Evolutionary conservation across 768 basidiomycete species (phyloP).

Genomic region (Naganishia vishniacii): DNA sequence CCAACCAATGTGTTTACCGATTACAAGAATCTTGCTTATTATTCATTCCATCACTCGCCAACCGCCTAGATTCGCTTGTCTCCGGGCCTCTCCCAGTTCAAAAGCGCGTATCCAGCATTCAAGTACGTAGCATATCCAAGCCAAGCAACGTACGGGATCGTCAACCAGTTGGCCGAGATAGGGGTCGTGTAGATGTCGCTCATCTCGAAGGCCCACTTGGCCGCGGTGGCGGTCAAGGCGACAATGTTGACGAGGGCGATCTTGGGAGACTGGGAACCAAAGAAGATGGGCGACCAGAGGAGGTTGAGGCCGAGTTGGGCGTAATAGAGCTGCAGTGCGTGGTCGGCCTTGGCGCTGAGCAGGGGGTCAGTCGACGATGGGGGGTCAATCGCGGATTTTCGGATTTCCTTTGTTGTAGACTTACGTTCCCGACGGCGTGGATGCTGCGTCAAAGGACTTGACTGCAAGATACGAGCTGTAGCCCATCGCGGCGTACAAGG

Average conservation of each 20-base stretch:
- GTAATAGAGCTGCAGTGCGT: conserved; percentile 60
- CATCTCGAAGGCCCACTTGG: conserved; percentile 60
- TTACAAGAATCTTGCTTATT: neutral
- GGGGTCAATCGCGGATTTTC: no score
- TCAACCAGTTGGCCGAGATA: conserved; percentile 55
- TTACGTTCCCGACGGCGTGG: conserved; percentile 53
- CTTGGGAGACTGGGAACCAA: conserved; percentile 50
- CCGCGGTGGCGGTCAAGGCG: conserved; percentile 56
- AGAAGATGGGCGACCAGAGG: conserved; percentile 64
- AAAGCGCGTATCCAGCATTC: conserved; percentile 62
- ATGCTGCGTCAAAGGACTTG: conserved; percentile 54
- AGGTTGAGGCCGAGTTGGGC: conserved; percentile 59
- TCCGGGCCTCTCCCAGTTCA: conserved; percentile 49
- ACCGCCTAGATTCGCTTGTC: conserved; percentile 19
- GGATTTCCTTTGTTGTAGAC: conserved; percentile 18
- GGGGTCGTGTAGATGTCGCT: conserved; percentile 50
- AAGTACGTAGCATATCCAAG: conserved; percentile 62
- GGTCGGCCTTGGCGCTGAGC: conserved; percentile 51
- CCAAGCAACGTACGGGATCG: conserved; percentile 66
- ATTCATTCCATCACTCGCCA: no score
- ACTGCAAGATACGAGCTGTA: conserved; percentile 63
- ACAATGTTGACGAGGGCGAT: conserved; percentile 57
- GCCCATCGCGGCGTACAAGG: conserved; percentile 59
- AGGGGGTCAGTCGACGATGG: no score
- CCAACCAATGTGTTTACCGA: neutral